Evolutionary conservation across 2,329 filamentous ascomycete genomes (phyloP).

Genomic region (Aspergillus awamori): DNA sequence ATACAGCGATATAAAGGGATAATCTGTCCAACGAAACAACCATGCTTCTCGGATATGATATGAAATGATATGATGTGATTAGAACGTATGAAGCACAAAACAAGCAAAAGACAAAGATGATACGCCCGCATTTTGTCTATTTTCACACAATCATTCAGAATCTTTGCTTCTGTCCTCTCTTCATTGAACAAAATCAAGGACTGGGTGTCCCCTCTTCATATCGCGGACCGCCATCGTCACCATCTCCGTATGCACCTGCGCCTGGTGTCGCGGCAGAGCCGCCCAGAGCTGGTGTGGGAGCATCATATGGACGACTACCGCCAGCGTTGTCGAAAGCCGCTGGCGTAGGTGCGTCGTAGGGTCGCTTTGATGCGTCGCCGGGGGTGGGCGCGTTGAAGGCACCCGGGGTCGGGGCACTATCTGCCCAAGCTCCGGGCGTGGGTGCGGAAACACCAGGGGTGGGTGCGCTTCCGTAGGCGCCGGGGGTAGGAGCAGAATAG

Average conservation of each 20-base stretch:
- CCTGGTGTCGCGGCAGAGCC: conserved; percentile 43
- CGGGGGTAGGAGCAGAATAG: conserved; percentile 69
- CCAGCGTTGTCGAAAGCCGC: conserved; percentile 28
- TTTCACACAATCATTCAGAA: neutral
- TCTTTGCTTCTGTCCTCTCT: neutral
- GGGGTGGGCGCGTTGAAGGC: conserved; percentile 51
- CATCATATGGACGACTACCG: conserved; percentile 43
- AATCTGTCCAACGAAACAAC: neutral
- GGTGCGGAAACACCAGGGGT: conserved; percentile 70
- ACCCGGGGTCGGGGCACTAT: conserved; percentile 50
- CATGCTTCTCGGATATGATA: neutral
- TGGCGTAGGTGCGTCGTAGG: conserved; percentile 45
- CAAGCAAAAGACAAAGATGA: neutral
- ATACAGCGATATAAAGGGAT: conserved; percentile 9
- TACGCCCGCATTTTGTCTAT: conserved; percentile 2
- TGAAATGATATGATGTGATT: neutral
- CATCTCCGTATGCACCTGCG: conserved; percentile 36
- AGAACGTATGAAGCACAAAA: neutral
- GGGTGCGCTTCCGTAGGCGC: conserved; percentile 59
- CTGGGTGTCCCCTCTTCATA: conserved; percentile 50
- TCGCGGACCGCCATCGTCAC: conserved; percentile 45
- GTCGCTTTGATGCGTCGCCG: conserved; percentile 34
- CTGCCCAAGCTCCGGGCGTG: conserved; percentile 51
- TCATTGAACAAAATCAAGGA: conserved; percentile 25
- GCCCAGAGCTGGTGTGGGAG: conserved; percentile 53